Percentiles rank a stretch among this genome's conserved stretches.
Conservation (phyloP, 2,329 filamentous ascomycete species). For the Colletotrichum tofieldiae region DNA sequence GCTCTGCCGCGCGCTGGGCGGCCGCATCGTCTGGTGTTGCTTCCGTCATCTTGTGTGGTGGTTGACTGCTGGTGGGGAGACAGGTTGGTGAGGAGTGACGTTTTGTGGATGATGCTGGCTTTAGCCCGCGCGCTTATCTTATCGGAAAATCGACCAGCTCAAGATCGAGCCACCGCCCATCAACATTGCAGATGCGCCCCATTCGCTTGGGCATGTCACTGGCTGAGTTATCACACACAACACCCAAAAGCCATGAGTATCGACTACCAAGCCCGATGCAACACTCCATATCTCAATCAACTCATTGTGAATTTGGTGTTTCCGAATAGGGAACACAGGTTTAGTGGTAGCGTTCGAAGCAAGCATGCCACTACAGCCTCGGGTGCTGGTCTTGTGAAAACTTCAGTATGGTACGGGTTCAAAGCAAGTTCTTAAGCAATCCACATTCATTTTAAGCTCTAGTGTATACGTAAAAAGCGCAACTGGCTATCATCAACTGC, state of each 20-base stretch:
- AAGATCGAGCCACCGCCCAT: neutral
- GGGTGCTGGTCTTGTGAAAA: neutral
- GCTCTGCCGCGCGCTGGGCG: constrained; percentile 70
- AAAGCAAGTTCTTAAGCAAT: neutral
- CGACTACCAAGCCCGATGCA: neutral
- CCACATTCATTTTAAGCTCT: constrained; percentile 35
- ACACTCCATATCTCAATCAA: neutral
- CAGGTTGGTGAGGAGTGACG: constrained; percentile 29
- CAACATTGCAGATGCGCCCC: neutral
- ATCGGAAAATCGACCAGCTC: constrained; percentile 32
- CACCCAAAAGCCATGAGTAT: neutral
- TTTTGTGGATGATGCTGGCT: constrained; percentile 36
- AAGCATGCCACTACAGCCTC: neutral
- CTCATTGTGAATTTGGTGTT: neutral
- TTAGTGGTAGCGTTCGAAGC: neutral
- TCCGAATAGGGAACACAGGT: neutral
- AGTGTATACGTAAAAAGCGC: constrained; percentile 40
- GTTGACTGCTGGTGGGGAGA: constrained; percentile 22
- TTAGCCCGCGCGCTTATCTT: constrained; percentile 40
- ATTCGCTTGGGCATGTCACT: neutral
- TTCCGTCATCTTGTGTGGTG: constrained; percentile 57
- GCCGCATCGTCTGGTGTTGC: constrained; percentile 62
- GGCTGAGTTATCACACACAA: neutral
- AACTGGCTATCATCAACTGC: constrained; percentile 39
- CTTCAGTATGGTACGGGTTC: neutral